phyloP scores from a whole-genome alignment of 306 rosid species.

The Crotalaria pallida region DNA sequence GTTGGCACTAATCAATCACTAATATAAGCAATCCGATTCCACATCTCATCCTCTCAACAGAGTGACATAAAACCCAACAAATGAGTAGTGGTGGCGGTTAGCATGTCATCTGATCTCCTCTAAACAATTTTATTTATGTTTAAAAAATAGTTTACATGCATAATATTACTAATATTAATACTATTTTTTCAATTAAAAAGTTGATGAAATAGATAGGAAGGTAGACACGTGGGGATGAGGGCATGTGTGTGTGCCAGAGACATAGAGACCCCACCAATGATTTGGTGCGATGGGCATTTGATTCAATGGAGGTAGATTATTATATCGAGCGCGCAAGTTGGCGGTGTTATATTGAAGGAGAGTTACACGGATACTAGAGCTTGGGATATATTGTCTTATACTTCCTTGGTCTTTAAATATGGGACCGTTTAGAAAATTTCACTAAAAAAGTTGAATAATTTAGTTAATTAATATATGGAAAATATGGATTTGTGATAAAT shows the following conservation, averaged over 20 bases:
- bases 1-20: neutral
- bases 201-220: neutral
- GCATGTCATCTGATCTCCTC: slow-evolving; percentile 34
- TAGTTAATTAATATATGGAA: too few relatives aligned
- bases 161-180: too few relatives aligned
- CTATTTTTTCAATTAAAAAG: too few relatives aligned
- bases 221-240: slow-evolving; percentile 35
- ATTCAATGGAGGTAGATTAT: slow-evolving; percentile 50
- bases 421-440: too few relatives aligned
- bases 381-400: too few relatives aligned
- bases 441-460: too few relatives aligned
- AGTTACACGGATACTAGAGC: too few relatives aligned
- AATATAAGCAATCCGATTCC: slow-evolving; percentile 11
- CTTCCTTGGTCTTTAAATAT: too few relatives aligned
- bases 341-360: slow-evolving; percentile 29
- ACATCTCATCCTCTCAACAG: slow-evolving; percentile 27
- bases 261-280: slow-evolving; percentile 56
- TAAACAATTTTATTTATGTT: neutral
- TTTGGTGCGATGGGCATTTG: slow-evolving; percentile 67
- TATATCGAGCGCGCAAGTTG: slow-evolving; percentile 46
- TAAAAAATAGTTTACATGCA: neutral
- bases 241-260: slow-evolving; percentile 5
- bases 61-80: slow-evolving; percentile 33
- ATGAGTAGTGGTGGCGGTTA: slow-evolving; percentile 33
- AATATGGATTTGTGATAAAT: too few relatives aligned